Conservation (phyloP, 2,329 filamentous ascomycete genomes). For the Ophiobolus disseminans region DNA sequence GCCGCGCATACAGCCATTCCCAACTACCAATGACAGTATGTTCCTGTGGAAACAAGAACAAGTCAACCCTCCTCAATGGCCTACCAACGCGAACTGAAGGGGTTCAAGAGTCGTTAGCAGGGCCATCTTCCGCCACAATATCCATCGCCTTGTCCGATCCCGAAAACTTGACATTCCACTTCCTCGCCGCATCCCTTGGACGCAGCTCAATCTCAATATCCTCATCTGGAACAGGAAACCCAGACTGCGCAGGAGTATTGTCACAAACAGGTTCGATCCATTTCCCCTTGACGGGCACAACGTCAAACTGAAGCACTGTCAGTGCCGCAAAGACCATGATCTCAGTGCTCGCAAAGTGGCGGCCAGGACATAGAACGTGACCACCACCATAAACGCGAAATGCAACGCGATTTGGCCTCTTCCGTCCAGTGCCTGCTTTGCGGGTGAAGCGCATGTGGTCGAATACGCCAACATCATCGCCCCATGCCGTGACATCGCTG, state of each 20-base stretch:
- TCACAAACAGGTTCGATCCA: slow-evolving; percentile 3
- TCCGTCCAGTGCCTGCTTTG: neutral
- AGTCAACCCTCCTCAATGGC: no score
- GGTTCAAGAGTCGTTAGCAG: neutral
- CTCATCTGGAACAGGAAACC: slow-evolving; percentile 1
- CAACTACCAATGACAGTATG: no score
- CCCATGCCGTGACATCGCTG: slow-evolving; percentile 5
- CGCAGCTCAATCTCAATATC: slow-evolving; percentile 3
- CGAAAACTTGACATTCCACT: slow-evolving; percentile 2
- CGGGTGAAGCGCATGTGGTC: neutral
- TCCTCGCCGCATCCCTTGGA: neutral
- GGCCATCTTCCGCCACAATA: slow-evolving; percentile 1
- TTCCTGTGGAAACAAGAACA: no score
- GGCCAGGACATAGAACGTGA: slow-evolving; percentile 39
- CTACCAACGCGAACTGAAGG: no score
- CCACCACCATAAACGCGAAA: slow-evolving; percentile 41
- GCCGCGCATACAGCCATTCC: no score
- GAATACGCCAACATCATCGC: slow-evolving; percentile 1
- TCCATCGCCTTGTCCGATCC: slow-evolving; percentile 4
- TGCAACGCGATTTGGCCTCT: slow-evolving; percentile 12
- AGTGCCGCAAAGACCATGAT: slow-evolving; percentile 33
- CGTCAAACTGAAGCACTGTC: slow-evolving; percentile 35
- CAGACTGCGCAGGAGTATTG: slow-evolving; percentile 3
- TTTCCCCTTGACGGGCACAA: slow-evolving; percentile 13
- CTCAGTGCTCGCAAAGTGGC: slow-evolving; percentile 43